A percentile compares a stretch with the other conserved stretches of the same genome.
These are phyloP conservation scores for Lophiostoma macrostomum DNA, from an alignment of 495 filamentous ascomycete genomes.

Conservation along the genomic window DNA sequence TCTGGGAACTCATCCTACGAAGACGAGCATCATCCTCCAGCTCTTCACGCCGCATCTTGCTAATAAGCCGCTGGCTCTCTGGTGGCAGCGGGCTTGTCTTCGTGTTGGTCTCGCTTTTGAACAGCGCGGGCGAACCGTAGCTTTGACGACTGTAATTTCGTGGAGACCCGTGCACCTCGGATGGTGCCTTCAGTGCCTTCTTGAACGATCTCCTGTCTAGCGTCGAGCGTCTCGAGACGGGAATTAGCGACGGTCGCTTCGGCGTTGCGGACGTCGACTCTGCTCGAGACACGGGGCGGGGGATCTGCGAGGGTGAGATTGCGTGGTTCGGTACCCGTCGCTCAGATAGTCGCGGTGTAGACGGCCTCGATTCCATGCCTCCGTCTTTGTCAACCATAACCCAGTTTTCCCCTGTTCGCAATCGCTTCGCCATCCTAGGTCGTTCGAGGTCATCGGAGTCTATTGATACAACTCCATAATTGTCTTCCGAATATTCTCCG, in stretches of 20 bases:
- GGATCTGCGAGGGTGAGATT: slow-evolving; percentile 30
- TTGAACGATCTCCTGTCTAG: slow-evolving; percentile 35
- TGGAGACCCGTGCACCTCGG: slow-evolving; percentile 7
- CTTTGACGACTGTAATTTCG: slow-evolving; percentile 27
- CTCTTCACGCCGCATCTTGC: slow-evolving; percentile 65
- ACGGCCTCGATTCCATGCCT: slow-evolving; percentile 28
- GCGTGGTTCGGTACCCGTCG: slow-evolving; percentile 17
- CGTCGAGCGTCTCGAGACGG: slow-evolving; percentile 35
- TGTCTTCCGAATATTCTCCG: slow-evolving; percentile 46
- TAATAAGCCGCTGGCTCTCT: slow-evolving; percentile 67
- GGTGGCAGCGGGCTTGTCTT: slow-evolving; percentile 47
- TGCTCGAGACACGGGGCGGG: slow-evolving; percentile 33
- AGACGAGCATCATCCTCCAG: slow-evolving; percentile 75
- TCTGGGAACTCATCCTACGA: slow-evolving; percentile 68
- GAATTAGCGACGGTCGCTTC: slow-evolving; percentile 34
- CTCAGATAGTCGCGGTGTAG: slow-evolving; percentile 29
- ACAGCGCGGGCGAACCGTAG: slow-evolving; percentile 30
- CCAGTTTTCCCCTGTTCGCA: slow-evolving; percentile 64
- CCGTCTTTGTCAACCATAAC: slow-evolving; percentile 60
- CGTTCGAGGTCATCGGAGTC: slow-evolving; percentile 37
- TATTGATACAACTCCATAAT: slow-evolving; percentile 36
- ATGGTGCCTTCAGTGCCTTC: slow-evolving; percentile 37
- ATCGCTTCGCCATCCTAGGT: slow-evolving; percentile 46
- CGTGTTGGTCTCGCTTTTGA: slow-evolving; percentile 5
- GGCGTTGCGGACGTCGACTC: slow-evolving; percentile 12